Base-by-base conservation (phyloP, 208 protist species). In the Leishmania gerbilli region DNA sequence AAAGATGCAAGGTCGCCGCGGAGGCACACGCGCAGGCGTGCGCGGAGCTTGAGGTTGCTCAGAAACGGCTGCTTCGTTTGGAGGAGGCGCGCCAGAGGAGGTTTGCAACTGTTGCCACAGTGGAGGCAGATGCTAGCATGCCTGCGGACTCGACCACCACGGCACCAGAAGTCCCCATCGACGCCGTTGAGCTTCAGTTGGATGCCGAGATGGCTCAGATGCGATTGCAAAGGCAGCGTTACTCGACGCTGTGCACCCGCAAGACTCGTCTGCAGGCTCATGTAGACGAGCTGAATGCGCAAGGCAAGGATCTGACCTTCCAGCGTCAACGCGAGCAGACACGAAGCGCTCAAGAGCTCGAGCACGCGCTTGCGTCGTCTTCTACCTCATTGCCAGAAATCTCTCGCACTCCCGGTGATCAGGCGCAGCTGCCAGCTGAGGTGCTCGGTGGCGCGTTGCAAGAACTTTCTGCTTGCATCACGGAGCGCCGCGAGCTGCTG, bases 401-500 rank as follows among this genome's bases (percentile, higher is more conserved):
- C 4, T 42, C 7, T 17, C 15, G 31, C 0, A 27, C 34, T 27
- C 21, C 34, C 64, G 64, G 15, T 42, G 64, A 21, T 62, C 9
- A 2, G 21, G 37, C 56, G 34, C n/a, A 15, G 53, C 19, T n/a
- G 31, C 37, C 55, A 15, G 74, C 9, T 5, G 49, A 13, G 53
- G 17, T 49, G 45, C 53, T 40, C 24, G 40, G 15, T 31, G 37
- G 37, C 53, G 55, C 34, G 45, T 40, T 79, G 76, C 55, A 62
- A 27, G 69, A 76, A 2, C 47, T 84, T 34, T 62, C 78, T 17
- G 76, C 79, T 11, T 80, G 76, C 58, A 79, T 84, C 42, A 84
- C 31, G 67, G 71, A 77, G 69, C 75, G 76, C 1, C 37, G 17
- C 21, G 76, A 65, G 47, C 47, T 79, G 45, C 76, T 80, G 34